Base-by-base conservation (phyloP, 768 basidiomycete species). In the Hirschioporus abietinus region DNA sequence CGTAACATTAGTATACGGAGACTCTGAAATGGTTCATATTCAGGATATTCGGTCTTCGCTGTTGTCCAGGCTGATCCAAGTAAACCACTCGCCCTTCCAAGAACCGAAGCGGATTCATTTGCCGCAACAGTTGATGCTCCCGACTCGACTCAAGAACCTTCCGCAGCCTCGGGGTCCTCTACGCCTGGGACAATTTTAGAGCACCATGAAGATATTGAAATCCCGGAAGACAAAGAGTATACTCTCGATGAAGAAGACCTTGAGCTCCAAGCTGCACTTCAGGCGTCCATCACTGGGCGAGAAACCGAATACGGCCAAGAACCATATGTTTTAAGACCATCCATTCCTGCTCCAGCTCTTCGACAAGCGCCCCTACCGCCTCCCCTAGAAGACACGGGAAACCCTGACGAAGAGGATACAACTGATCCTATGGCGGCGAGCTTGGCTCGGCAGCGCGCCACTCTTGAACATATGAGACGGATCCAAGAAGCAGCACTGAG, bases 221-320 rank as follows among this genome's bases (percentile, higher is more conserved):
- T 52, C 20, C 24, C 67, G 34, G 36, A 26, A n/a, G 25, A 58
- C 5, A 66, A 63, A 42, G 68, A 76, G 1, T 78, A 78, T 58
- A 84, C 79, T 1, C 77, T 91, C 60, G 93, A 91, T 67, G 91
- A 93, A 69, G 94, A 95, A 72, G 95, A 97, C 74, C 83, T 88
- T 71, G 92, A 93, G 66, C 83, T 96, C 1, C 95, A 97, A 74
- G 91, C 88, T 6, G 95, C 92, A 0, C 78, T 96, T 63, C 92
- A 93, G 71, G 94, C 93, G 1, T 95, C 93, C 4, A 77, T 96
- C 58, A 78, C 79, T 72, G 75, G 75, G 35, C 57, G 70, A 25
- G 36, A 65, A 42, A 67, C 69, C 64, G 65, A 64, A 64, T 67
- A 18, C 25, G 58, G 69, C 63, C 58, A 23, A 63, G 10, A 12